Base-by-base conservation (phyloP, 2,329 filamentous ascomycete genomes). In the Epichloe sp. region DNA sequence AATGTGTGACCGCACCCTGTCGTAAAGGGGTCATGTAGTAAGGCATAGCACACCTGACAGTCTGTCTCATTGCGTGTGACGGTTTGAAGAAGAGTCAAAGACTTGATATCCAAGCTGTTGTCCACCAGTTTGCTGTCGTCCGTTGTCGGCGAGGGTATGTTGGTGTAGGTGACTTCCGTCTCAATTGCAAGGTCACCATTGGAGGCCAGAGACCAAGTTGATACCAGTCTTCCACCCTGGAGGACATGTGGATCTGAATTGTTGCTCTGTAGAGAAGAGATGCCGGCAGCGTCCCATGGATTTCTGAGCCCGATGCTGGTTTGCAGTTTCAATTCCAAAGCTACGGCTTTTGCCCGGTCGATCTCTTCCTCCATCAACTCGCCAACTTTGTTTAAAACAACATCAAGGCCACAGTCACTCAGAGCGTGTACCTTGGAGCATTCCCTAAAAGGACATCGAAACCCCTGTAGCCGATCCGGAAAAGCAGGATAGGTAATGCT, bases 1-100 rank as follows among this genome's bases (percentile, higher is more conserved):
- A 93, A 91, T 0, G 88, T 95, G 64, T 96, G 90, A 1, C 90
- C 90, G 60, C 90, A 96, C 1, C 79, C 75, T 0, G 88, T 94
- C 0, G 89, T 95, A 48, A 90, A 72, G 0, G 90, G 88, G 54
- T 95, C 86, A 54, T 88, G 71, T 63, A 91, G 85, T 21, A 94
- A 67, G 41, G 82, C 79, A 64, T 91, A 94, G 67, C 90, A 95
- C 53, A 95, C 82, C 59, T 93, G 87, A 58, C 90, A 96, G 60
- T 95, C 88, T 61, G 94, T 72, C 62, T 95, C 88, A 15, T 74
- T 72, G 54, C 82, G 78, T 3, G 80, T 73, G 1, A 73, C 70
- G 26, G 84, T 77, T 58, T 80, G 80, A 14, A 93, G 62, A 36
- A 72, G 73, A 26, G 74, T 68, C 31, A 89, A 59, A 50, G 7